A percentile compares a stretch with the other conserved stretches of the same genome.
These are phyloP conservation scores for Apophysomyces variabilis DNA, from an alignment of 371 early-diverging fungal species.

Conservation along the genomic window DNA sequence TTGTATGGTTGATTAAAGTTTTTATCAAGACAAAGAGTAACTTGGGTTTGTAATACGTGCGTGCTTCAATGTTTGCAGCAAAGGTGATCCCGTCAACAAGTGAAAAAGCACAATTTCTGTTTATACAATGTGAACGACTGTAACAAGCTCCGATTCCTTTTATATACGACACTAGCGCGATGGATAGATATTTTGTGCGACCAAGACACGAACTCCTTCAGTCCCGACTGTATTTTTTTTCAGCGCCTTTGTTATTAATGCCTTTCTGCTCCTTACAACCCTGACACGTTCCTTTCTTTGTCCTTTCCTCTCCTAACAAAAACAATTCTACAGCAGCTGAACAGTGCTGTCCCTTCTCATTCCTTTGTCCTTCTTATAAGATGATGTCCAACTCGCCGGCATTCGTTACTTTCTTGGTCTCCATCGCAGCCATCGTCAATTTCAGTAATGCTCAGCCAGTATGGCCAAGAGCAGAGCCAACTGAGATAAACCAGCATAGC, in stretches of 20 bases:
- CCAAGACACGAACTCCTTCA: conserved; percentile 8
- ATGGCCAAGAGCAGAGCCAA: background rate
- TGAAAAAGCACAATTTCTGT: no score
- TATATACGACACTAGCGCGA: no score
- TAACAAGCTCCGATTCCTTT: no score
- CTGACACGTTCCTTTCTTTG: conserved; percentile 11
- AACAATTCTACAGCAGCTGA: background rate
- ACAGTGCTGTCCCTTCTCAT: conserved; percentile 6
- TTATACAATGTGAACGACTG: no score
- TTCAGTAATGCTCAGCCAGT: background rate
- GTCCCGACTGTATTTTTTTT: conserved; percentile 1
- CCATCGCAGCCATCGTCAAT: background rate
- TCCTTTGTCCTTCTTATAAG: background rate
- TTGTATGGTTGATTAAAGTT: no score
- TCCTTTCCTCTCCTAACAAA: conserved; percentile 6
- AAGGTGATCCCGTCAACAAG: no score
- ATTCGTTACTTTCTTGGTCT: background rate
- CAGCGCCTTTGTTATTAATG: conserved; percentile 1
- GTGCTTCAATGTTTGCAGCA: no score
- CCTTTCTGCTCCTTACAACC: conserved; percentile 10
- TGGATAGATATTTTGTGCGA: background rate
- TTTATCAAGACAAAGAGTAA: no score
- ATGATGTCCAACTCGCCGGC: conserved; percentile 1
- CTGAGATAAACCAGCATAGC: background rate
- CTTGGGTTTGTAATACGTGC: no score